phyloP scores from a whole-genome alignment of 1,284 basidiomycete species.

The Gastroboletus turbinatus region DNA sequence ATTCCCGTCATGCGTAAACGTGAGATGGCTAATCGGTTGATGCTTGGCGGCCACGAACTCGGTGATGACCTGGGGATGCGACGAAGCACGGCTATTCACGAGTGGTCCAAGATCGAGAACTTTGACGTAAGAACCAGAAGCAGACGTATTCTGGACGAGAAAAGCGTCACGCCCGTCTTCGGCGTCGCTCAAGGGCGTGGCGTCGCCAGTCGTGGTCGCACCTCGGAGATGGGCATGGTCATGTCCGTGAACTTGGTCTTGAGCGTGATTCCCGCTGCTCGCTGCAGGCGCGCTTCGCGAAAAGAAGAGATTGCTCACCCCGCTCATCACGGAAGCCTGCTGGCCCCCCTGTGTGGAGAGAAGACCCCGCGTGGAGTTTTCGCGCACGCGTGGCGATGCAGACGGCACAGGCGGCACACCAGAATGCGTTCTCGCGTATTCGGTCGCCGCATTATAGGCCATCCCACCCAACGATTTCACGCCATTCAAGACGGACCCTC shows the following conservation, averaged over 20 bases:
- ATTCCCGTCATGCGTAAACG: slow-evolving; percentile 63
- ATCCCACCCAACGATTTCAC: slow-evolving; percentile 65
- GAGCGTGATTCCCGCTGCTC: slow-evolving; percentile 21
- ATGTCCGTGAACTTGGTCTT: slow-evolving; percentile 9
- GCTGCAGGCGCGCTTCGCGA: slow-evolving; percentile 64
- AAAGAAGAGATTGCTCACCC: slow-evolving; percentile 42
- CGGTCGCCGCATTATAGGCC: slow-evolving; percentile 53
- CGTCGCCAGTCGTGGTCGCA: slow-evolving; percentile 6
- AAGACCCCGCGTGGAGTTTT: slow-evolving; percentile 7
- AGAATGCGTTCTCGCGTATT: slow-evolving; percentile 31
- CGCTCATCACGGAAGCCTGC: slow-evolving; percentile 18
- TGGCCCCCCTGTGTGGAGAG: slow-evolving; percentile 16
- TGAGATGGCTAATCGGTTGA: slow-evolving; percentile 51
- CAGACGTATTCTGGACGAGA: not conserved
- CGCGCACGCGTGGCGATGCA: slow-evolving; percentile 7
- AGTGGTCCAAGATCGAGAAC: slow-evolving; percentile 56
- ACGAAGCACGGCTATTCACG: slow-evolving; percentile 16
- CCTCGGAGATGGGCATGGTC: slow-evolving; percentile 11
- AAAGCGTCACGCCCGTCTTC: slow-evolving; percentile 10
- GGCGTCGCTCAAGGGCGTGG: slow-evolving; percentile 11
- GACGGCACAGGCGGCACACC: slow-evolving; percentile 5
- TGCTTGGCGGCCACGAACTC: slow-evolving; percentile 49
- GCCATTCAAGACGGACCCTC: slow-evolving; percentile 60
- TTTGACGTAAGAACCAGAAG: slow-evolving; percentile 44
- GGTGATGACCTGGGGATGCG: slow-evolving; percentile 38